Evolutionary conservation across 2,329 filamentous ascomycete genomes (phyloP).

Genomic region (Colletotrichum camelliae): DNA sequence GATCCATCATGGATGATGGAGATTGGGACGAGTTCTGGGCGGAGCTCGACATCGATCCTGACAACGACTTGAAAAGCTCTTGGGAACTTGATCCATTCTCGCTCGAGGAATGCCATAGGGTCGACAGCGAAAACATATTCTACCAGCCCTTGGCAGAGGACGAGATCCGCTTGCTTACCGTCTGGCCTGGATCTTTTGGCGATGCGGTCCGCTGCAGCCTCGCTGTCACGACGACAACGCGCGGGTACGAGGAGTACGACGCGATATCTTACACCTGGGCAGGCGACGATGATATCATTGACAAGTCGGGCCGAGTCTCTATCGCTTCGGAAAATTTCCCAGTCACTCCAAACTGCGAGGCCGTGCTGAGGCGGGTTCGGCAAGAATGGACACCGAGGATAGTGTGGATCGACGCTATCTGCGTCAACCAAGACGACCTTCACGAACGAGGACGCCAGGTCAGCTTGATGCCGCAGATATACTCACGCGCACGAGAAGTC

Average conservation of each 20-base stretch:
- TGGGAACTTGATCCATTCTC: background rate
- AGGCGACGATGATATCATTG: slow-evolving; percentile 14
- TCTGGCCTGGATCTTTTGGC: background rate
- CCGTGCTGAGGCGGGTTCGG: background rate
- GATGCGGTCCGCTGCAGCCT: background rate
- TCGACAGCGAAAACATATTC: background rate
- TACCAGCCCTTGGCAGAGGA: background rate
- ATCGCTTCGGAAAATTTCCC: background rate
- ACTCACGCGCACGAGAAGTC: background rate
- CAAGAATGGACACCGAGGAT: background rate
- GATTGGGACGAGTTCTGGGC: background rate
- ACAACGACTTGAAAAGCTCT: background rate
- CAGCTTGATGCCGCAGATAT: slow-evolving; percentile 22
- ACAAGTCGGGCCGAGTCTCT: background rate
- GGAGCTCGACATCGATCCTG: background rate
- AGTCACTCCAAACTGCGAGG: background rate
- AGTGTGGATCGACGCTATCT: slow-evolving; percentile 24
- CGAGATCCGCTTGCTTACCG: background rate
- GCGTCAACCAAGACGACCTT: background rate
- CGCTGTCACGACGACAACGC: background rate
- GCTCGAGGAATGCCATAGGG: background rate
- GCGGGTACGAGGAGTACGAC: slow-evolving; percentile 28
- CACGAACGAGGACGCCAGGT: slow-evolving; percentile 23
- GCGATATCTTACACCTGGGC: slow-evolving; percentile 44
- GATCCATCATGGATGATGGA: background rate